A percentile compares a stretch with the other conserved stretches of the same genome.
These are phyloP conservation scores for Agaricus sinodeliciosus DNA, from an alignment of 768 basidiomycete species.

Conservation along the genomic window DNA sequence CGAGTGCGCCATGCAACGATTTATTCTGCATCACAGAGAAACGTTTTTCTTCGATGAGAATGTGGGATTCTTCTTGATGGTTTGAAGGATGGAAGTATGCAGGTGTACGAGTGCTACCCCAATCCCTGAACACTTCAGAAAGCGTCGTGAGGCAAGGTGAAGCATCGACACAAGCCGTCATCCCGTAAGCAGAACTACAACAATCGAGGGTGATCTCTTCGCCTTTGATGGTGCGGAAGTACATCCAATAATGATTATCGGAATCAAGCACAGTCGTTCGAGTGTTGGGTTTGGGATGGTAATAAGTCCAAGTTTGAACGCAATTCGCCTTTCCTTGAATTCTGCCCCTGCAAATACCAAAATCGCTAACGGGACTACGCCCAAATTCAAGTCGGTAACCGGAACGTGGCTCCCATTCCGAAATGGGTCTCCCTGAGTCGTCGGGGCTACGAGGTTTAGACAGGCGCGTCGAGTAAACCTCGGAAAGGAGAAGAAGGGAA, in stretches of 20 bases:
- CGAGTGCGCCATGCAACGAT: background rate
- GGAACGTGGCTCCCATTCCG: background rate
- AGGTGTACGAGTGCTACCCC: constrained; percentile 4
- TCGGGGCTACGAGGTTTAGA: background rate
- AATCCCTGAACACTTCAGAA: background rate
- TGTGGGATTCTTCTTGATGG: background rate
- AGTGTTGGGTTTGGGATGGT: constrained; percentile 16
- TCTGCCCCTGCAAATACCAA: constrained; percentile 34
- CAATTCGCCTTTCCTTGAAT: constrained; percentile 19
- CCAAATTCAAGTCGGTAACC: constrained; percentile 28
- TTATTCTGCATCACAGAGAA: constrained; percentile 13
- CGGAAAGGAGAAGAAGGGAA: background rate
- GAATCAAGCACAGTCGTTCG: constrained; percentile 32
- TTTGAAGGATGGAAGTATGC: background rate
- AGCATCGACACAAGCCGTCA: constrained; percentile 1
- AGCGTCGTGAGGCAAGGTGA: background rate
- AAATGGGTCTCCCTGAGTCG: background rate
- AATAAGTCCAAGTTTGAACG: constrained; percentile 11
- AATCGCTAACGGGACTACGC: constrained; percentile 35
- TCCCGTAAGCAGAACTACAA: constrained; percentile 3
- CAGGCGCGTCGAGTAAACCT: constrained; percentile 1
- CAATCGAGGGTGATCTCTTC: constrained; percentile 35
- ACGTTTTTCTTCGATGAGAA: constrained; percentile 7
- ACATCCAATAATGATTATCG: constrained; percentile 43
- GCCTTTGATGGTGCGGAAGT: constrained; percentile 36